Conservation (phyloP, 1,139 yeast genomes). For the Scheffersomyces titani region DNA sequence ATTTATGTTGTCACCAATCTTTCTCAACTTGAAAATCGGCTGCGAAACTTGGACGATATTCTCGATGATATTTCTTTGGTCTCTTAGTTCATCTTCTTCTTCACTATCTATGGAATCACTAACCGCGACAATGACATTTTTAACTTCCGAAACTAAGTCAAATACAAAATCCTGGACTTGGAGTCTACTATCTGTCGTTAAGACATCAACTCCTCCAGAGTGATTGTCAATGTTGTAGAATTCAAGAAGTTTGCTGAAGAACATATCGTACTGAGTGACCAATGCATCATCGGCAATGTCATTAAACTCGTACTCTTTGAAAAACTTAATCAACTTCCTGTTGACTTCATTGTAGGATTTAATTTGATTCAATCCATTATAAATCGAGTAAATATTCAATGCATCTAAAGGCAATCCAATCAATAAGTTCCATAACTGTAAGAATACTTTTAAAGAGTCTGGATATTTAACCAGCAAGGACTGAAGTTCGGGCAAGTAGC, state of each 20-base stretch:
- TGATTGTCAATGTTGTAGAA: slow-evolving; percentile 7
- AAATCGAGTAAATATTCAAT: slow-evolving; percentile 22
- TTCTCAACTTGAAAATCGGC: slow-evolving; percentile 26
- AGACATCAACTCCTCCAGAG: slow-evolving; percentile 7
- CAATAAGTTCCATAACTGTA: slow-evolving; percentile 33
- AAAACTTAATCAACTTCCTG: slow-evolving; percentile 25
- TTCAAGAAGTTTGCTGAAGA: slow-evolving; percentile 16
- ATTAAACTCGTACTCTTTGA: slow-evolving; percentile 17
- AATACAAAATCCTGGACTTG: slow-evolving; percentile 26
- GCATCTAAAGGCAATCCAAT: slow-evolving; percentile 17
- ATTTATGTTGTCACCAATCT: slow-evolving; percentile 28
- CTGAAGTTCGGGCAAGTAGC: slow-evolving; percentile 20
- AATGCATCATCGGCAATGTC: slow-evolving; percentile 8
- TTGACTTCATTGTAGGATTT: slow-evolving; percentile 29
- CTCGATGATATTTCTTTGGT: slow-evolving; percentile 19
- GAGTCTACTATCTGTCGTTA: slow-evolving; percentile 25
- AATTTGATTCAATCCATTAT: slow-evolving; percentile 24
- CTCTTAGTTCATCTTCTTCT: slow-evolving; percentile 10
- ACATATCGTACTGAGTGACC: slow-evolving; percentile 15
- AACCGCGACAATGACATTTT: slow-evolving; percentile 8
- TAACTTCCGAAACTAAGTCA: slow-evolving; percentile 22
- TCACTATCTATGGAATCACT: slow-evolving; percentile 8
- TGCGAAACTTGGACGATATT: slow-evolving; percentile 15
- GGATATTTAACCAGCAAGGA: slow-evolving; percentile 21
- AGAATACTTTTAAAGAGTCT: slow-evolving; percentile 20